Base-by-base conservation (phyloP, 202 grass and related monocot species). In the Zizania palustris region DNA sequence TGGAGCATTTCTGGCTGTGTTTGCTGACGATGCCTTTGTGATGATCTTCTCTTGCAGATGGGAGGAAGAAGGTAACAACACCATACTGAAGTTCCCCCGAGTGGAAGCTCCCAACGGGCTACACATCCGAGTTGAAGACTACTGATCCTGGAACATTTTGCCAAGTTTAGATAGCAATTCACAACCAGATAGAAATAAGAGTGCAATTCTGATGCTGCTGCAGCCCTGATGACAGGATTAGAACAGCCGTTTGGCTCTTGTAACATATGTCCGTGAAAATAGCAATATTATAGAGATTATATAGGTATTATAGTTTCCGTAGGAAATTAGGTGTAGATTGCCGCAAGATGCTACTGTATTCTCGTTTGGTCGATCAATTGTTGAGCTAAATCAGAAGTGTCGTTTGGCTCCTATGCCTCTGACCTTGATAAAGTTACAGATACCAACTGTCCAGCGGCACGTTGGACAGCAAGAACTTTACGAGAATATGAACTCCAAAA, bases 101-200 rank as follows among this genome's bases (percentile, higher is more conserved):
- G 93, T 97, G 11, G 85, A 93, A 57, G 93, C 93, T 81, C 85
- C 93, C 60, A 87, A 97, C 5, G 93, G 93, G 48, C 83, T 97
- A 50, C 90, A 89, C 21, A 93, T 97, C 45, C 81, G 58, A 61
- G 90, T 97, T 60, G 79, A 85, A 55, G 80, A 89, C 67, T 74
- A 82, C 73, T 82, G 87, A 89, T 72, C 67, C 57, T 74, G 67
- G 13, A 85, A 48, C 69, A 49, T 82, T 82, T 73, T 85, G 73
- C 1, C 13, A 57, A 70, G 68, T 67, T 75, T 89, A 81, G 73
- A 78, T 89, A 82, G 73, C 54, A 74, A 78, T 71, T 65, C 16
- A 67, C 18, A 85, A 50, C 69, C 8, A 76, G 71, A 80, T 76
- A 69, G 46, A 75, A 55, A 69, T 74, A 80, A 76, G 57, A 60